A percentile compares a stretch with the other conserved stretches of the same genome.
Evolutionary conservation across 495 filamentous ascomycete species (phyloP).

Genomic region (Xylaria venustula): DNA sequence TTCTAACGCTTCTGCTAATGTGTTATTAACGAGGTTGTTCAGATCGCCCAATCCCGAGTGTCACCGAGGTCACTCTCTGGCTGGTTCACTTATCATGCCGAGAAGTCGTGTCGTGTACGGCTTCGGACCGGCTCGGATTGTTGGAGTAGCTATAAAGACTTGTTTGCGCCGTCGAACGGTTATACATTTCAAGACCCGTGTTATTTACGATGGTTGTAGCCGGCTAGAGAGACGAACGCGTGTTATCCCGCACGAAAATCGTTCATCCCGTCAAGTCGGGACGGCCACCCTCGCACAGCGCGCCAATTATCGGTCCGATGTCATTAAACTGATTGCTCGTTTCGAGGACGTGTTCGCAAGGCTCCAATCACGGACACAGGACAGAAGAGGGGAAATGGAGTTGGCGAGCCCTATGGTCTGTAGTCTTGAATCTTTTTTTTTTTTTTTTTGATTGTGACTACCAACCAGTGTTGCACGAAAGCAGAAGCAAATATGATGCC

Average conservation of each 20-base stretch:
- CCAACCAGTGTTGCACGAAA: constrained; percentile 18
- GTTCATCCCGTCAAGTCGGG: not conserved
- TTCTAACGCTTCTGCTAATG: no score
- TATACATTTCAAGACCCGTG: not conserved
- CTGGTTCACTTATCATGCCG: not conserved
- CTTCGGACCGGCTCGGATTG: constrained; percentile 8
- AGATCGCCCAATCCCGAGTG: not conserved
- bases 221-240: not conserved
- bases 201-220: not conserved
- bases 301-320: not conserved
- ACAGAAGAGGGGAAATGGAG: not conserved
- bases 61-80: constrained; percentile 2
- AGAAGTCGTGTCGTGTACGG: not conserved
- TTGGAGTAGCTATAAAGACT: not conserved
- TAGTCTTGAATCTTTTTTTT: constrained; percentile 8
- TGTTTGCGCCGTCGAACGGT: not conserved
- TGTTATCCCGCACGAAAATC: not conserved
- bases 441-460: constrained; percentile 17
- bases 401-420: not conserved
- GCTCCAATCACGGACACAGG: not conserved
- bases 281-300: not conserved
- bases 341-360: not conserved
- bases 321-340: not conserved
- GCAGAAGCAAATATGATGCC: constrained; percentile 18
- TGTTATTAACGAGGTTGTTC: not conserved